Base-by-base conservation (phyloP, 192 early-diverging fungal genomes). In the Podochytrium sp. region DNA sequence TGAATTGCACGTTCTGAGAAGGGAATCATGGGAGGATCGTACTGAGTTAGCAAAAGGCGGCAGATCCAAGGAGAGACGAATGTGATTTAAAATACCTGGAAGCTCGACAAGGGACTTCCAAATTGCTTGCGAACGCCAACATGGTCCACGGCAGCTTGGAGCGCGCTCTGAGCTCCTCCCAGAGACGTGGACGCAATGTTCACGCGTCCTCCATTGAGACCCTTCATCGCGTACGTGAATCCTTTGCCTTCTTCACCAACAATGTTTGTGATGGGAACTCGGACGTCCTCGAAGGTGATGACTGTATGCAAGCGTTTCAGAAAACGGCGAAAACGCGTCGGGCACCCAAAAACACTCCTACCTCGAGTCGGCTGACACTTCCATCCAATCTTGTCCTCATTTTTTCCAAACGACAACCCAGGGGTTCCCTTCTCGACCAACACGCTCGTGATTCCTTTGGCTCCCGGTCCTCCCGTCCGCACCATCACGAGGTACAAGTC, bases 141-240 rank as follows among this genome's bases (percentile, higher is more conserved):
- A 20, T 81, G 68, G 71, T 83, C 86, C 33, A 85, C 41, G 35
- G 86, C 76, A 23, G 69, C 69, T 51, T 72, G 77, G 1, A 87
- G 50, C 20, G 87, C 79, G 25, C 72, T 67, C 52, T 74, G 83
- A 1, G 87, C 87, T n/a, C 83, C 87, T 16, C 87, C 87, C 42
- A 89, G 77, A 73, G 80, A 82, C 74, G 86, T 86, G 2, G 84
- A 86, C 14, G 84, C 85, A 79, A 86, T 88, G 75, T 88, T 88
- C 67, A 84, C 69, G 2, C 84, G 76, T 20, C 87, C 87, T 3
- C 87, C 87, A 60, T 89, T 85, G 32, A 89, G 75, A 3, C 86
- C 87, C 72, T 86, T 84, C 87, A 89, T 89, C 34, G 87, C 87
- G 63, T 87, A 87, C 18, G 68, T 76, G 79, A 89, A 89, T 7